Percentiles rank a stretch among this genome's conserved stretches.
Conservation (phyloP, 257 asterid species). For the Craterostigma plantagineum region DNA sequence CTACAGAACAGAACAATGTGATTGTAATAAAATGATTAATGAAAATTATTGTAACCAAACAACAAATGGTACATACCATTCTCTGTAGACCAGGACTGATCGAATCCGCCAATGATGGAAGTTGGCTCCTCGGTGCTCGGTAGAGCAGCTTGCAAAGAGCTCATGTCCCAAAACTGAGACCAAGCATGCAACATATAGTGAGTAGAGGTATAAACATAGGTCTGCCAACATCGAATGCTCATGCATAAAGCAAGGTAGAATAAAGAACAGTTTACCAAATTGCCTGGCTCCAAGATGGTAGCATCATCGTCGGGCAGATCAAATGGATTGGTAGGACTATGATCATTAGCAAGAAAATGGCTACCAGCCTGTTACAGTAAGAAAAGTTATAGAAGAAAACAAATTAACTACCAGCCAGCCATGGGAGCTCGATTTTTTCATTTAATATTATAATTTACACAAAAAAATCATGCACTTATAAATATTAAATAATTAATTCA, state of each 20-base stretch:
- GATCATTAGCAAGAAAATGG: constrained; percentile 23
- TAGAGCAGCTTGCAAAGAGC: constrained; percentile 59
- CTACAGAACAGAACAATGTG: background rate
- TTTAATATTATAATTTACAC: no score
- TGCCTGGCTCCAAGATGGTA: background rate
- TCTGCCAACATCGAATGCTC: background rate
- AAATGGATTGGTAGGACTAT: constrained; percentile 22
- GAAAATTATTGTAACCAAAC: background rate
- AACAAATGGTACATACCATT: constrained; percentile 15
- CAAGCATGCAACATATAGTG: constrained; percentile 3
- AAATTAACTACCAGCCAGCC: constrained; percentile 8
- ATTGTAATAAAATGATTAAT: background rate
- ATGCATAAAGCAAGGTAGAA: background rate
- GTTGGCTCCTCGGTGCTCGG: constrained; percentile 35
- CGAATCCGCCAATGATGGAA: constrained; percentile 25
- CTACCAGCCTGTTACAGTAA: constrained; percentile 27
- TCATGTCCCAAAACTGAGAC: constrained; percentile 59
- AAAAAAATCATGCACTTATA: no score
- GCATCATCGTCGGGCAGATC: background rate
- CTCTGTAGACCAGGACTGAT: constrained; percentile 44
- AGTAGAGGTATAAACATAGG: constrained; percentile 1
- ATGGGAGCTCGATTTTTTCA: constrained; percentile 2
- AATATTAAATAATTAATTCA: no score
- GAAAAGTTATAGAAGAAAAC: background rate
- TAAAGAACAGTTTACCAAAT: background rate